Evolutionary conservation across 129 eudicot genomes (phyloP).

Genomic region (Apium graveolens): DNA sequence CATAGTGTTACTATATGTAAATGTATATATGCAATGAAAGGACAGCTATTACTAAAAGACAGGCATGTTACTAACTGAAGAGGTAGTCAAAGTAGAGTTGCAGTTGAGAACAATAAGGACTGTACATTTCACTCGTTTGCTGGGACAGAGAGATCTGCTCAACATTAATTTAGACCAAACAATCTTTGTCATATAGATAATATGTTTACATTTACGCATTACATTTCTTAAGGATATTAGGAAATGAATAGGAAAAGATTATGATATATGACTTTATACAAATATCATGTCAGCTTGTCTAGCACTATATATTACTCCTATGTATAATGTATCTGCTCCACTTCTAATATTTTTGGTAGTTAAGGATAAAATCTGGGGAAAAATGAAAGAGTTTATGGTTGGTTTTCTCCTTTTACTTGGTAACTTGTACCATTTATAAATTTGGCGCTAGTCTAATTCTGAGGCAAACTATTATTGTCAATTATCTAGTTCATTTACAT

Average conservation of each 20-base stretch:
- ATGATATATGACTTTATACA: constrained; percentile 11
- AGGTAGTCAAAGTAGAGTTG: constrained; percentile 9
- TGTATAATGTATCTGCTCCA: not conserved
- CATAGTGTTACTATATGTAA: too few species aligned
- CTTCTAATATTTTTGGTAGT: not conserved
- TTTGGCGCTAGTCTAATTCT: too few species aligned
- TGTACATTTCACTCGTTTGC: not conserved
- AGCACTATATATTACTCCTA: constrained; percentile 21
- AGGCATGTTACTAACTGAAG: constrained; percentile 5
- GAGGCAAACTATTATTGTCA: too few species aligned
- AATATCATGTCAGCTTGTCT: constrained; percentile 29
- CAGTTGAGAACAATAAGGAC: not conserved
- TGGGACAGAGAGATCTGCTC: not conserved
- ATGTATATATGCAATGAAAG: not conserved
- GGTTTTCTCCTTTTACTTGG: not conserved
- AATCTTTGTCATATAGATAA: not conserved
- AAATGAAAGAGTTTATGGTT: not conserved
- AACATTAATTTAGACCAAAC: not conserved
- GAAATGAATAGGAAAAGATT: constrained; percentile 15
- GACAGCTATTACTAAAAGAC: not conserved
- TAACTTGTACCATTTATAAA: too few species aligned
- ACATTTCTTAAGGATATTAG: constrained; percentile 14
- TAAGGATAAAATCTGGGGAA: constrained; percentile 1
- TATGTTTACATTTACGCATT: not conserved
- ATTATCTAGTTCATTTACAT: too few species aligned